Conservation (phyloP, 441 rosid species). For the Metrosideros polymorpha region DNA sequence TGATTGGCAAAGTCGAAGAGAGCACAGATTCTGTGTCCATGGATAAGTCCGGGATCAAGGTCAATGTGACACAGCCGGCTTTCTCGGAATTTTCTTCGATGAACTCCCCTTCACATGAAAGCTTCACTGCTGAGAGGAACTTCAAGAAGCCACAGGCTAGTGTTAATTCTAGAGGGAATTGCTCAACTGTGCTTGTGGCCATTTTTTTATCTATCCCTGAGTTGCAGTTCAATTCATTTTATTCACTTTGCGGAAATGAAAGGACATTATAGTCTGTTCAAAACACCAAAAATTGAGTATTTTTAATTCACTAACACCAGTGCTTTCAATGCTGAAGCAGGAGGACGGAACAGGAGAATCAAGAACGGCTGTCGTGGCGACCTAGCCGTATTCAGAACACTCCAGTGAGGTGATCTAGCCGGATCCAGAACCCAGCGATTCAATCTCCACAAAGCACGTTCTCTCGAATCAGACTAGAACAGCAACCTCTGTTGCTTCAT, state of each 20-base stretch:
- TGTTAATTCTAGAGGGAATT: neutral
- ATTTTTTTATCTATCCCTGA: neutral
- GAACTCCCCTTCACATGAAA: slow-evolving; percentile 1
- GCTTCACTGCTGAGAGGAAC: slow-evolving; percentile 10
- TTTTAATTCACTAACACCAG: neutral
- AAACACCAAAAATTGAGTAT: neutral
- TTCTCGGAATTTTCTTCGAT: slow-evolving; percentile 11
- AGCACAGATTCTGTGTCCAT: slow-evolving; percentile 16
- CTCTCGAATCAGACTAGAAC: slow-evolving; percentile 2
- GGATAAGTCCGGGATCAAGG: neutral
- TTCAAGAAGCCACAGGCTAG: neutral
- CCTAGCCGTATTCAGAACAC: slow-evolving; percentile 24
- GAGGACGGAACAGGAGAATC: slow-evolving; percentile 2
- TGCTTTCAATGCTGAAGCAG: neutral
- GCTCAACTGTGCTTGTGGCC: neutral
- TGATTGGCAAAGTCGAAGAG: slow-evolving; percentile 13
- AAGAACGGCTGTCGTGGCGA: slow-evolving; percentile 11
- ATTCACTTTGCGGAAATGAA: neutral
- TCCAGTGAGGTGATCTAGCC: slow-evolving; percentile 36
- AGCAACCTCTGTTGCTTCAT: slow-evolving; percentile 27
- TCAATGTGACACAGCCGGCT: neutral
- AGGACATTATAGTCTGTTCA: neutral
- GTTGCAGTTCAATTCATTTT: neutral
- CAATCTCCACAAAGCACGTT: slow-evolving; percentile 18
- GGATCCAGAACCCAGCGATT: slow-evolving; percentile 18